Evolutionary conservation across 768 basidiomycete species (phyloP).

Genomic region (Rickenella mellea): DNA sequence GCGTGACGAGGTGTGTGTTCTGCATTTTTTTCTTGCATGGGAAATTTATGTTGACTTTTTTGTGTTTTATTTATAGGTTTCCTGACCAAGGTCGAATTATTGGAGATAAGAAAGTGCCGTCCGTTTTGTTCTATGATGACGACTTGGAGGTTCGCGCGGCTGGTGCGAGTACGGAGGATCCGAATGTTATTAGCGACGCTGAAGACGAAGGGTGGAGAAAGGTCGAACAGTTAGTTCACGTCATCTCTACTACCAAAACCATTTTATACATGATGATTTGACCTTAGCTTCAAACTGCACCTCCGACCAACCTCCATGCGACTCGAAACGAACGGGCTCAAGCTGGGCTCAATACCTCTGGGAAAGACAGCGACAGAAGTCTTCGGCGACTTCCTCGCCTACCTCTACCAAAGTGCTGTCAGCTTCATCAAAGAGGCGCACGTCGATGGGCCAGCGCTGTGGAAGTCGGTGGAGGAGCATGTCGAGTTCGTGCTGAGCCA

Average conservation of each 20-base stretch:
- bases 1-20: conserved; percentile 2
- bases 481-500: conserved; percentile 36
- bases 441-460: conserved; percentile 21
- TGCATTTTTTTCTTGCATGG: no score
- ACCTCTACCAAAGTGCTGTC: conserved; percentile 32
- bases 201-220: not conserved
- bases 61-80: not conserved
- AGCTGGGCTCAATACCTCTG: conserved; percentile 22
- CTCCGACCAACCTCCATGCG: not conserved
- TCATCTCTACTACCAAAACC: not conserved
- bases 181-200: not conserved
- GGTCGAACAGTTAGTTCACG: not conserved
- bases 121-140: not conserved
- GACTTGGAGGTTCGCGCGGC: not conserved
- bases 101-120: not conserved
- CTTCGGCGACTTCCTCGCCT: conserved; percentile 39
- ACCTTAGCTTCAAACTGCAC: not conserved
- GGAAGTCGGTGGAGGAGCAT: not conserved
- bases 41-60: not conserved
- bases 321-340: not conserved
- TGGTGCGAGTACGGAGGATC: not conserved
- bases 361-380: conserved; percentile 33
- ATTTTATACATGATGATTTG: not conserved
- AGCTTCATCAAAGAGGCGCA: conserved; percentile 38
- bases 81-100: not conserved